phyloP scores from a whole-genome alignment of 108 stramenopile genomes.

The Nitzschia palea region DNA sequence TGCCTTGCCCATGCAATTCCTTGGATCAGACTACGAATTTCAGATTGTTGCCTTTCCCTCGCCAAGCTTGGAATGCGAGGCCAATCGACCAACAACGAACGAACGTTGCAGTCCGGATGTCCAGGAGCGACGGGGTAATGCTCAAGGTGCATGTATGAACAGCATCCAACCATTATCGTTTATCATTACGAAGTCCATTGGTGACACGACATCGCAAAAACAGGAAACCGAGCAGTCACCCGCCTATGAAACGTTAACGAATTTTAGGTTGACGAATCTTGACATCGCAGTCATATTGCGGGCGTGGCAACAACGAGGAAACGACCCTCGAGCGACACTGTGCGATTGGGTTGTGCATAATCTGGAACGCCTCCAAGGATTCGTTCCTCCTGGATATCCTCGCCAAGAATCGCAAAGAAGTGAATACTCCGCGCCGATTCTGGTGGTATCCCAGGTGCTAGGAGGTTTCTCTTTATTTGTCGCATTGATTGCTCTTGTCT shows the following conservation, averaged over 20 bases:
- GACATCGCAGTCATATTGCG: slow-evolving; percentile 18
- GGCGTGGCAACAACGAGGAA: slow-evolving; percentile 6
- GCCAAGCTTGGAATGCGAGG: slow-evolving; percentile 9
- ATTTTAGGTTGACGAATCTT: slow-evolving; percentile 10
- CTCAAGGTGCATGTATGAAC: slow-evolving; percentile 28
- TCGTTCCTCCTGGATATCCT: slow-evolving; percentile 26
- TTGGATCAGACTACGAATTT: slow-evolving; percentile 28
- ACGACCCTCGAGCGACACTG: slow-evolving; percentile 36
- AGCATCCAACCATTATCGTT: slow-evolving; percentile 4
- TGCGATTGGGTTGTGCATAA: slow-evolving; percentile 42
- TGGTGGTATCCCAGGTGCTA: slow-evolving; percentile 4
- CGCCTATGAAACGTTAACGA: slow-evolving; percentile 17
- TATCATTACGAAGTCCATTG: not conserved
- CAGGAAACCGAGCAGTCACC: slow-evolving; percentile 17
- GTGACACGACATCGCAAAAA: not conserved
- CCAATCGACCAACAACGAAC: slow-evolving; percentile 1
- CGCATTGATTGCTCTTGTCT: slow-evolving; percentile 1
- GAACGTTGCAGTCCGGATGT: slow-evolving; percentile 11
- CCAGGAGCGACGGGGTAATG: slow-evolving; percentile 6
- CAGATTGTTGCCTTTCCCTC: slow-evolving; percentile 17
- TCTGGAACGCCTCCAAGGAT: slow-evolving; percentile 8
- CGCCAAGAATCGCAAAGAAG: not conserved
- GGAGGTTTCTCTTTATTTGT: slow-evolving; percentile 3
- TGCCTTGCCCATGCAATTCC: slow-evolving; percentile 12
- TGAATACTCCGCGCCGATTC: not conserved